Conservation (phyloP, 2,329 filamentous ascomycete genomes). For the Penicillium occitanis region DNA sequence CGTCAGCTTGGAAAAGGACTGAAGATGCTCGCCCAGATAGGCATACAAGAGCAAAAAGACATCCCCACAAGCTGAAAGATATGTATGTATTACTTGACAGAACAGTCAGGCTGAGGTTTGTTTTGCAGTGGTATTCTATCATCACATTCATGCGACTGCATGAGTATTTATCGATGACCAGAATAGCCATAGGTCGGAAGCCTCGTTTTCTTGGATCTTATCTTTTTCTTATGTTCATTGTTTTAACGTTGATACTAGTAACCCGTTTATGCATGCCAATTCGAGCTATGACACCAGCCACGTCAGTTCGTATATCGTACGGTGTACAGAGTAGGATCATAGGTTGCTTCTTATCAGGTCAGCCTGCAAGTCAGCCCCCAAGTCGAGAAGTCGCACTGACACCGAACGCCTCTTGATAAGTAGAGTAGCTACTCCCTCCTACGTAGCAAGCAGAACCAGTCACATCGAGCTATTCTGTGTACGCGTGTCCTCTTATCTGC, state of each 20-base stretch:
- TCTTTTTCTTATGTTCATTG: neutral
- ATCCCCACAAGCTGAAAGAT: neutral
- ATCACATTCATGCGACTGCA: neutral
- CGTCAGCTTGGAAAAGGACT: neutral
- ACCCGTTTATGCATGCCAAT: neutral
- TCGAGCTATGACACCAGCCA: neutral
- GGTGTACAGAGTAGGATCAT: neutral
- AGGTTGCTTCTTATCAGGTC: constrained; percentile 4
- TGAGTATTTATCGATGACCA: neutral
- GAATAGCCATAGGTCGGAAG: neutral
- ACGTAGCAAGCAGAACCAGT: neutral
- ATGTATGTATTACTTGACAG: neutral
- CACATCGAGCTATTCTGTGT: neutral
- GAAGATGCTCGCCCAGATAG: neutral
- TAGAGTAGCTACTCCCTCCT: neutral
- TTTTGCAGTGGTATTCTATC: neutral
- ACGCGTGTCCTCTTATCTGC: neutral
- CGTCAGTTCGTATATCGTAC: neutral
- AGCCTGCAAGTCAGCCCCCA: neutral
- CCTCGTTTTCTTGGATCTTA: neutral
- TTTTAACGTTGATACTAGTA: neutral
- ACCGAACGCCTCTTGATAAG: constrained; percentile 2
- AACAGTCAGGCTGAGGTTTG: neutral
- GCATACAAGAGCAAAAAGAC: neutral
- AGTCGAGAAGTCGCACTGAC: constrained; percentile 4